Conservation (phyloP, 176 grass and related monocot genomes). For the Coix lacrymajobi region DNA sequence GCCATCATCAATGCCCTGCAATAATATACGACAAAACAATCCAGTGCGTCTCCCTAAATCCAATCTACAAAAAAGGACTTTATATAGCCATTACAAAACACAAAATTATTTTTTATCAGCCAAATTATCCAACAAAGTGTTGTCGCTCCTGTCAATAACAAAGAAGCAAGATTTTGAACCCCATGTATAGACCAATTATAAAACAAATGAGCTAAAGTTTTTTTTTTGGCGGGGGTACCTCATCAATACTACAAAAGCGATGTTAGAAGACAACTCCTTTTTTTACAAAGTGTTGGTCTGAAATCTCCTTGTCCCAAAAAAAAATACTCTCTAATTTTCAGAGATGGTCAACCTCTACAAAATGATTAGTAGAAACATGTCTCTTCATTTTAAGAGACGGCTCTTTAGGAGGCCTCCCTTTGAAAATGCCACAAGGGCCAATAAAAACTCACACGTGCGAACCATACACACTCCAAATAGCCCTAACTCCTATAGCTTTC, state of each 20-base stretch:
- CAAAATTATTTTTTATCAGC: neutral
- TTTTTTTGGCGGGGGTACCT: neutral
- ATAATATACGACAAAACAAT: too few relatives aligned
- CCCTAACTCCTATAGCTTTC: too few relatives aligned
- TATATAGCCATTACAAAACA: neutral
- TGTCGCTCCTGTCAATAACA: neutral
- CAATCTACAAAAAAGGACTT: neutral
- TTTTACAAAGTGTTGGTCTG: neutral
- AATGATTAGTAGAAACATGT: too few relatives aligned
- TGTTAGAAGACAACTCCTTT: neutral
- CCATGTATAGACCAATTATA: neutral
- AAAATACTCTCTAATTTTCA: neutral
- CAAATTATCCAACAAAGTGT: neutral
- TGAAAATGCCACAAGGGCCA: too few relatives aligned
- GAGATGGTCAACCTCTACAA: too few relatives aligned
- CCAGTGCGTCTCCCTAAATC: neutral
- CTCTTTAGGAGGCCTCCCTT: too few relatives aligned
- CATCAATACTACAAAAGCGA: neutral
- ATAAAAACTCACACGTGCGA: too few relatives aligned
- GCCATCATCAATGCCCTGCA: neutral
- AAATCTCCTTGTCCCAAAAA: neutral
- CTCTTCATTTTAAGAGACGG: too few relatives aligned
- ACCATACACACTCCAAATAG: too few relatives aligned
- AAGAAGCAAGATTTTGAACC: neutral
- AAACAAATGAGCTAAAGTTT: neutral